These are phyloP conservation scores for Aspergillus heteromorphus DNA, from an alignment of 495 filamentous ascomycete genomes.

Conservation along the genomic window DNA sequence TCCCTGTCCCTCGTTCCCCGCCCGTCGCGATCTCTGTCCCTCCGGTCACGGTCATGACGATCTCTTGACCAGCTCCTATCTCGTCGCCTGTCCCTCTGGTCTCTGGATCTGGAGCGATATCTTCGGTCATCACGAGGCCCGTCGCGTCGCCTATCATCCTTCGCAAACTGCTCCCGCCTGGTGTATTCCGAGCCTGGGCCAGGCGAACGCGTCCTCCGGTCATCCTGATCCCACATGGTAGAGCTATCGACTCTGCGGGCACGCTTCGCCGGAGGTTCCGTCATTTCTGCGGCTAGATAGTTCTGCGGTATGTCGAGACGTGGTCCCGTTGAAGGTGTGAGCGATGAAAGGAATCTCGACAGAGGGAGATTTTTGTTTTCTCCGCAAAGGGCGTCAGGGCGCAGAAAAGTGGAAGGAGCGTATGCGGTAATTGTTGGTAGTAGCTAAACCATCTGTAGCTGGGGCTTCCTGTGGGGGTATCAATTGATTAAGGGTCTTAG, in stretches of 20 bases:
- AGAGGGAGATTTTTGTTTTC: no score
- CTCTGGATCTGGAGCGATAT: constrained; percentile 40
- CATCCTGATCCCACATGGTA: constrained; percentile 49
- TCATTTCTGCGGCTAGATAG: constrained; percentile 25
- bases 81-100: constrained; percentile 34
- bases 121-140: constrained; percentile 33
- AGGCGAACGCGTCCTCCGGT: constrained; percentile 23
- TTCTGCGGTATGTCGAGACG: not conserved
- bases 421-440: not conserved
- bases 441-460: not conserved
- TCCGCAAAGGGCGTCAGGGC: not conserved
- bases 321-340: not conserved
- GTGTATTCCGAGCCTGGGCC: constrained; percentile 31
- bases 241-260: constrained; percentile 48
- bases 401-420: not conserved
- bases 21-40: constrained; percentile 37
- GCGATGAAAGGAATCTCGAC: not conserved
- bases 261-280: constrained; percentile 52
- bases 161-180: constrained; percentile 25
- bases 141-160: constrained; percentile 28
- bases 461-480: not conserved
- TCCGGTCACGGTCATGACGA: constrained; percentile 33
- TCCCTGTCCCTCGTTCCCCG: constrained; percentile 36
- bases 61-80: constrained; percentile 45
- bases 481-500: not conserved